Percentiles rank a stretch among this genome's conserved stretches.
phyloP scores from a whole-genome alignment of 139 green algal genomes.

The Tetradesmus lagerheimii region DNA sequence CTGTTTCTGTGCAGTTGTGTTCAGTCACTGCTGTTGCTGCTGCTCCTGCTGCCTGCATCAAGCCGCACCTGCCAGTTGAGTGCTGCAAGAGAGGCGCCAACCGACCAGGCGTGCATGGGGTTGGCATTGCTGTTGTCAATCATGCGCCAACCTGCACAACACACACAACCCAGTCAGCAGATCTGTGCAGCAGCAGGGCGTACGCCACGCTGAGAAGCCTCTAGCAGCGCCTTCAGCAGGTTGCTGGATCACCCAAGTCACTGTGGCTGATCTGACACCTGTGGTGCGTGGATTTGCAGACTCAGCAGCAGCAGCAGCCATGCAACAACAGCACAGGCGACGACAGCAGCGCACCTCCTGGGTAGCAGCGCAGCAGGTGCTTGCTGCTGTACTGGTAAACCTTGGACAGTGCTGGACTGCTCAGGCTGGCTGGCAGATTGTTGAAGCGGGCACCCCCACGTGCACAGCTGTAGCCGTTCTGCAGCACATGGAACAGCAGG shows the following conservation, averaged over 20 bases:
- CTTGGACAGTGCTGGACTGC: neutral
- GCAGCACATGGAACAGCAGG: neutral
- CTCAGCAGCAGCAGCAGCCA: too few species aligned
- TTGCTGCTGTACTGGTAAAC: conserved; percentile 15
- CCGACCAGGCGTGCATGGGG: conserved; percentile 3
- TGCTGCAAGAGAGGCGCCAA: conserved; percentile 15
- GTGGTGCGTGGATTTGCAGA: too few species aligned
- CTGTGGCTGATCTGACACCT: too few species aligned
- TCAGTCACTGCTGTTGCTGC: neutral
- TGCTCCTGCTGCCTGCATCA: neutral
- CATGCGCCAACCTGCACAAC: conserved; percentile 18
- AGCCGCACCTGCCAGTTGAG: conserved; percentile 17
- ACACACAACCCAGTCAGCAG: too few species aligned
- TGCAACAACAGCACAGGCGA: neutral
- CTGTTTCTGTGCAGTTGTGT: neutral
- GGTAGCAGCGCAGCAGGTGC: conserved; percentile 40
- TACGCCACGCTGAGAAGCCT: too few species aligned
- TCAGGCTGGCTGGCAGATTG: neutral
- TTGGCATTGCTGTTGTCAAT: conserved; percentile 39
- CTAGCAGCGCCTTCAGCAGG: too few species aligned
- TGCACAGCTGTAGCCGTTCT: neutral
- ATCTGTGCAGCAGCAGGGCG: too few species aligned
- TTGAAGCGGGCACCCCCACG: neutral
- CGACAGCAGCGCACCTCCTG: neutral
- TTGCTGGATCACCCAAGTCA: too few species aligned